Percentiles rank a stretch among this genome's conserved stretches.
phyloP scores from a whole-genome alignment of 192 early-diverging fungal genomes.

The Dissophora ornata region DNA sequence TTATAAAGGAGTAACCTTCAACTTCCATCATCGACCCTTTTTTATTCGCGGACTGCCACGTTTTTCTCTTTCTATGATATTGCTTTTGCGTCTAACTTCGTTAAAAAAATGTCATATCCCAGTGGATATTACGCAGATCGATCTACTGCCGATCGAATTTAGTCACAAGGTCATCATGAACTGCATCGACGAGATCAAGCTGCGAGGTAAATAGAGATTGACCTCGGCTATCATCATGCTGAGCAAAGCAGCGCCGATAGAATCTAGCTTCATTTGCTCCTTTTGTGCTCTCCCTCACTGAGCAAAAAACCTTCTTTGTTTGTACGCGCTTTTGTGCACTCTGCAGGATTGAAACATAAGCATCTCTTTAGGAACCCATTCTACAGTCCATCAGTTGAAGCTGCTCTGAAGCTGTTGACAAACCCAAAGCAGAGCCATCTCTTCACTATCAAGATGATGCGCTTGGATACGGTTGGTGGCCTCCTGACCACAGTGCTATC shows the following conservation, averaged over 20 bases:
- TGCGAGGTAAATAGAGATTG: slow-evolving; percentile 28
- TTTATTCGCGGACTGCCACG: not conserved
- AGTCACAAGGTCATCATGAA: slow-evolving; percentile 38
- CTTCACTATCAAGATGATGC: slow-evolving; percentile 45
- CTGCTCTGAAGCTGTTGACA: slow-evolving; percentile 2
- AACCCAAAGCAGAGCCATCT: slow-evolving; percentile 16
- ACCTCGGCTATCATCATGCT: not conserved
- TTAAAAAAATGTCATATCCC: too few species aligned
- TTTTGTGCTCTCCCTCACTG: not conserved
- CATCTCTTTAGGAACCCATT: slow-evolving; percentile 48
- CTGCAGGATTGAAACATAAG: slow-evolving; percentile 34
- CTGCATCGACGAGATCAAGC: slow-evolving; percentile 49
- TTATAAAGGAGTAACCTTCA: too few species aligned
- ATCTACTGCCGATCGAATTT: slow-evolving; percentile 46
- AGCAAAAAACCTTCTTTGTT: not conserved
- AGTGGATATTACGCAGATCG: slow-evolving; percentile 40
- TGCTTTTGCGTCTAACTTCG: too few species aligned
- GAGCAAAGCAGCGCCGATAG: not conserved
- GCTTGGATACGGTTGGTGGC: slow-evolving; percentile 44
- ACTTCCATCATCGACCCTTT: too few species aligned
- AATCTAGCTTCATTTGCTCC: not conserved
- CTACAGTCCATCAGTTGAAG: slow-evolving; percentile 43
- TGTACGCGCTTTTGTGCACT: not conserved
- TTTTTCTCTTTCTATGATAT: too few species aligned
- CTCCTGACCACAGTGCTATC: slow-evolving; percentile 40